Evolutionary conservation across 1,284 basidiomycete species (phyloP).

Genomic region (Cryptococcus neoformans): DNA sequence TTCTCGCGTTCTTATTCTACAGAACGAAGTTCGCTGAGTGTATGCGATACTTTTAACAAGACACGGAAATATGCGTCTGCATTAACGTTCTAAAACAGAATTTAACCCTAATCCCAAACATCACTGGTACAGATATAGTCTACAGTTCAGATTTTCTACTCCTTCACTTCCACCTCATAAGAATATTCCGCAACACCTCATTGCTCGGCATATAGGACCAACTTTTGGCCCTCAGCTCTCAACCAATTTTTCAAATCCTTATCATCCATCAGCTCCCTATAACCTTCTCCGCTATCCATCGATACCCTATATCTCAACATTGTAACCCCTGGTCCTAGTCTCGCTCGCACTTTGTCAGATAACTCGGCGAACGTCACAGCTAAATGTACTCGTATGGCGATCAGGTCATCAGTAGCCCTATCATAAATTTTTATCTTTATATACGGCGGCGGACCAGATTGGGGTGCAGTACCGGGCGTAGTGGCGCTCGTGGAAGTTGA

Average conservation of each 20-base stretch:
- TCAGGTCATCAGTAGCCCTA: slow-evolving; percentile 83
- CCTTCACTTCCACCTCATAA: neutral
- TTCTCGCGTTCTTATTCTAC: too few species aligned
- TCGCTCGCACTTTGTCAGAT: slow-evolving; percentile 83
- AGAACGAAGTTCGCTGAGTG: too few species aligned
- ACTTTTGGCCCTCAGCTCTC: slow-evolving; percentile 70
- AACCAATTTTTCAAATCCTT: slow-evolving; percentile 75
- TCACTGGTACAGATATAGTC: too few species aligned
- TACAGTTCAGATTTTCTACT: neutral
- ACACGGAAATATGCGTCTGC: too few species aligned
- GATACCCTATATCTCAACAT: slow-evolving; percentile 72
- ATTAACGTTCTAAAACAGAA: too few species aligned
- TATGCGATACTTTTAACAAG: too few species aligned
- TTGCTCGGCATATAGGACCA: slow-evolving; percentile 74
- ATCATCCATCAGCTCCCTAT: slow-evolving; percentile 67
- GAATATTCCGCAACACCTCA: slow-evolving; percentile 1
- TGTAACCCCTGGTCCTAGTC: slow-evolving; percentile 72
- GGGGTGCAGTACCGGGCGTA: slow-evolving; percentile 3
- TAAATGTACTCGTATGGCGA: slow-evolving; percentile 98
- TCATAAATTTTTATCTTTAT: slow-evolving; percentile 99
- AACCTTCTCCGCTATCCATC: slow-evolving; percentile 51
- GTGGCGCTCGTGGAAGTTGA: slow-evolving; percentile 4
- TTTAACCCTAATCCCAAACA: too few species aligned
- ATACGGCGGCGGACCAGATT: slow-evolving; percentile 65
- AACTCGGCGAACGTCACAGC: slow-evolving; percentile 78